phyloP scores from a whole-genome alignment of 768 basidiomycete genomes.

The Tubosaeta brunneosetosa region DNA sequence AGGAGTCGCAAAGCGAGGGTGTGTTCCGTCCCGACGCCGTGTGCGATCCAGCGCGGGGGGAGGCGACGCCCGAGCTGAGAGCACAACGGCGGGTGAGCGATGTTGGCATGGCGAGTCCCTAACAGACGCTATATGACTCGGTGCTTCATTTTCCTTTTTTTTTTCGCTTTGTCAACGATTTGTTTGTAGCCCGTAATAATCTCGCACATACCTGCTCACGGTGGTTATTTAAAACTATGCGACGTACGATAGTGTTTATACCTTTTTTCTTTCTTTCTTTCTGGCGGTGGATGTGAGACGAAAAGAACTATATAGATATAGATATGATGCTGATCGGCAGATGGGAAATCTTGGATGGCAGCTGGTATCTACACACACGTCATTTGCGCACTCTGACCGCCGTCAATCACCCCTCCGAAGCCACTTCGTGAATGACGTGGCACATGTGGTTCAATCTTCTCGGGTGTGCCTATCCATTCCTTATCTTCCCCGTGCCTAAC shows the following conservation, averaged over 20 bases:
- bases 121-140: conserved; percentile 3
- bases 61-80: conserved; percentile 30
- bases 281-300: neutral
- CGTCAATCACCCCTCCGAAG: too few relatives aligned
- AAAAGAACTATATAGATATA: neutral
- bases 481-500: too few relatives aligned
- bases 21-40: conserved; percentile 20
- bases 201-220: conserved; percentile 24
- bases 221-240: conserved; percentile 13
- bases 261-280: conserved; percentile 15
- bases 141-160: neutral
- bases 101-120: conserved; percentile 30
- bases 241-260: conserved; percentile 30
- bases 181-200: conserved; percentile 23
- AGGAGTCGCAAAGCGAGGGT: conserved; percentile 30
- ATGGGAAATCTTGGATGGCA: neutral
- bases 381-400: too few relatives aligned
- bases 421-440: too few relatives aligned
- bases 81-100: conserved; percentile 31
- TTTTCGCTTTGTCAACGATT: conserved; percentile 11
- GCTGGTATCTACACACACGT: too few relatives aligned
- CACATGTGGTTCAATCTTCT: too few relatives aligned
- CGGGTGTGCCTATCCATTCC: too few relatives aligned
- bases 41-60: conserved; percentile 16
- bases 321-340: neutral